Evolutionary conservation across 2,329 filamentous ascomycete genomes (phyloP).

Genomic region (Juglanconis juglandina): DNA sequence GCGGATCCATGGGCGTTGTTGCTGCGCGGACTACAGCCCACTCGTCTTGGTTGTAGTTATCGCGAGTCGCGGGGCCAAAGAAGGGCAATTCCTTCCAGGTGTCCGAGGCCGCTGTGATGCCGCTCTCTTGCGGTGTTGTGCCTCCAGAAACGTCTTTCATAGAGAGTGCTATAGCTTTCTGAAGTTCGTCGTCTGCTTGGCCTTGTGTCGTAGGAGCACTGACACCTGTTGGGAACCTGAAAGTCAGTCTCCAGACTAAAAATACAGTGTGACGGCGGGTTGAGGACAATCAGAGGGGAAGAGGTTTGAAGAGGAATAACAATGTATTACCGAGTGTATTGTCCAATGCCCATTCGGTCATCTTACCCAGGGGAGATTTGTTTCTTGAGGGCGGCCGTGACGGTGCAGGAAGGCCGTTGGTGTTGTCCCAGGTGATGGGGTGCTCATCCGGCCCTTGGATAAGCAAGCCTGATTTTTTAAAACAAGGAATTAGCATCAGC

Average conservation of each 20-base stretch:
- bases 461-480: conserved; percentile 1
- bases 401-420: conserved; percentile 40
- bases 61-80: conserved; percentile 59
- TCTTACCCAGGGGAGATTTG: conserved; percentile 52
- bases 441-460: conserved; percentile 16
- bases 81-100: conserved; percentile 33
- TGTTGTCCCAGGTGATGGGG: conserved; percentile 4
- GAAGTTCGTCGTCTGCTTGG: conserved; percentile 54
- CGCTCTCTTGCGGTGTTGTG: conserved; percentile 46
- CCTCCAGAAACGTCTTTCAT: conserved; percentile 39
- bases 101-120: conserved; percentile 38
- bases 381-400: conserved; percentile 62
- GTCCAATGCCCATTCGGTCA: conserved; percentile 45
- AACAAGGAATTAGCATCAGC: neutral
- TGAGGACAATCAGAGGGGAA: neutral
- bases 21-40: conserved; percentile 56
- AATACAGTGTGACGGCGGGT: conserved; percentile 16
- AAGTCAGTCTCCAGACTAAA: conserved; percentile 14
- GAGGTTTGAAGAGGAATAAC: neutral
- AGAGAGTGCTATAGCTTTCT: neutral
- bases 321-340: conserved; percentile 38
- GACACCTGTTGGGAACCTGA: conserved; percentile 8
- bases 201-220: conserved; percentile 28
- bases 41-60: conserved; percentile 50
- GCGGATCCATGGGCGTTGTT: conserved; percentile 33